Percentiles rank a stretch among this genome's conserved stretches.
Evolutionary conservation across 2,329 filamentous ascomycete genomes (phyloP).

Genomic region (Xylaria sp.): DNA sequence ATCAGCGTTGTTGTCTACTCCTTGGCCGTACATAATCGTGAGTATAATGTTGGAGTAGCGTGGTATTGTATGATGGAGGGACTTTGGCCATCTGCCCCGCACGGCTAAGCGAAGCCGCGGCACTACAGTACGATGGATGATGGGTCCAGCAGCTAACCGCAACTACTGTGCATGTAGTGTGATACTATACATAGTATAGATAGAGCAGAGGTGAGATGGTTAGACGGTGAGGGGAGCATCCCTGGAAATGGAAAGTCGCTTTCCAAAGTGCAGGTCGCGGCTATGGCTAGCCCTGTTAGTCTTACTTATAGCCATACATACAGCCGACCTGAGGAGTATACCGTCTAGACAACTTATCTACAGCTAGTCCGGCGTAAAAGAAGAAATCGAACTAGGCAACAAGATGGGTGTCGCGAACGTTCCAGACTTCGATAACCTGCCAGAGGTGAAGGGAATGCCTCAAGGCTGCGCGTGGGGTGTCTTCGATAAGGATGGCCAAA

Average conservation of each 20-base stretch:
- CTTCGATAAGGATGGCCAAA: constrained; percentile 56
- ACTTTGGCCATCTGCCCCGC: neutral
- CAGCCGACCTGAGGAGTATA: neutral
- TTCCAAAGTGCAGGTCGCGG: neutral
- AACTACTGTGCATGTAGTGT: neutral
- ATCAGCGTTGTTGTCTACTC: neutral
- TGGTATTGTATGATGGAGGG: neutral
- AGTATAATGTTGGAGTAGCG: too few species aligned
- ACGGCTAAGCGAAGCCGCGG: constrained; percentile 5
- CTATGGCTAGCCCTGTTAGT: neutral
- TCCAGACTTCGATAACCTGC: constrained; percentile 52
- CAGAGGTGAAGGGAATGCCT: constrained; percentile 50
- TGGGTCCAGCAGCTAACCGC: neutral
- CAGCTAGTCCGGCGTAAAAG: neutral
- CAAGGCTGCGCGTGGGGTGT: constrained; percentile 59
- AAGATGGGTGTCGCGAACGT: constrained; percentile 38
- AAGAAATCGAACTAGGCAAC: neutral
- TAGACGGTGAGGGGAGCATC: constrained; percentile 2
- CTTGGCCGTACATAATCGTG: neutral
- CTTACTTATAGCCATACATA: neutral
- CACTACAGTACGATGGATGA: neutral
- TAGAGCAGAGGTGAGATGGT: neutral
- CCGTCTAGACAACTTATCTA: neutral
- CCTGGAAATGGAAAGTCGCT: constrained; percentile 6
- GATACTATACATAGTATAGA: neutral